Base-by-base conservation (phyloP, 2,329 filamentous ascomycete genomes). In the Karstenula rhodostoma region DNA sequence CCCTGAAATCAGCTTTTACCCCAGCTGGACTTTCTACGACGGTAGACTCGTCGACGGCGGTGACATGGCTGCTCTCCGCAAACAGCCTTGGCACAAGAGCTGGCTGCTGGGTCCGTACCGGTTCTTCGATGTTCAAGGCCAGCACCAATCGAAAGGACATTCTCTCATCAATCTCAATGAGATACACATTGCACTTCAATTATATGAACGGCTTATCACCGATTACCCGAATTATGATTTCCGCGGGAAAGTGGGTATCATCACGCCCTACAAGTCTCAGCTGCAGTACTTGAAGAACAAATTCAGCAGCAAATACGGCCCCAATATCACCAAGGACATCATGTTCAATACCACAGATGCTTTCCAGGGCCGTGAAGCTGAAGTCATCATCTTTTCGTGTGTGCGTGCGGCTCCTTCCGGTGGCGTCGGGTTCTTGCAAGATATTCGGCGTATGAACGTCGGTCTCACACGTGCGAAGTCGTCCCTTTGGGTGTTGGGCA, bases 311-410 rank as follows among this genome's bases (percentile, higher is more conserved):
- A 84, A 84, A 46, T 98, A 91, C 72, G 93, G 94, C 37, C 87
- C 91, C 3, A 79, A 77, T 0, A 93, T 99, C 66, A 85, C 89
- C 25, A 89, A 91, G 33, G 86, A 86, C 22, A 90, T 99, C 66
- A 96, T 99, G 67, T 99, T 99, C 85, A 99, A 99, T 77, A 99
- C 95, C 0, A 99, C 95, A 0, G 95, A 99, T 80, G 96, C 95
- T 19, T 99, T 97, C 77, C 93, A 99, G 77, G 95, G 95, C 64
- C 89, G 96, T 67, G 95, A 99, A 79, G 95, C 93, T 72, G 95
- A 99, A 74, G 90, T 99, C 64, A 98, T 99, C 77, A 98, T 99
- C 65, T 99, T 99, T 82, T 98, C 95, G 43, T 99, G 96, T 78
- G 95, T 99, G 62, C 90, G 95, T 81, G 94, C 95, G 23, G 94